Percentiles rank a stretch among this genome's conserved stretches.
Conservation (phyloP, 192 early-diverging fungal genomes). For the Coemansia sp. region DNA sequence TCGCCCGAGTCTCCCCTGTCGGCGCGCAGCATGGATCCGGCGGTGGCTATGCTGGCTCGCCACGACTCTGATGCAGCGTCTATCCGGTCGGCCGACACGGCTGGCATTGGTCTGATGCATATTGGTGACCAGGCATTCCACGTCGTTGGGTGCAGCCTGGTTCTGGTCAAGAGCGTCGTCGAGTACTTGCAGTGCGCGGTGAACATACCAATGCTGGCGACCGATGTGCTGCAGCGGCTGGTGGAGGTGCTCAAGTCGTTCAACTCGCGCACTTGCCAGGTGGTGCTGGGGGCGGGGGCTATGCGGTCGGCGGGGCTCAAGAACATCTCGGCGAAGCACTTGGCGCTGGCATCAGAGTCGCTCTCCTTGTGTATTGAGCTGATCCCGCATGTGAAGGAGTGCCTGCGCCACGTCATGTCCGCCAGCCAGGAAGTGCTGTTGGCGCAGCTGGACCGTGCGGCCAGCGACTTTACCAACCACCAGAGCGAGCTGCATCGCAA, state of each 20-base stretch:
- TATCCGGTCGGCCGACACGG: slow-evolving; percentile 39
- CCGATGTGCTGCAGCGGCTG: slow-evolving; percentile 85
- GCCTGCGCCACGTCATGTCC: slow-evolving; percentile 69
- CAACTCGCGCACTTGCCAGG: slow-evolving; percentile 94
- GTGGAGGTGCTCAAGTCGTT: slow-evolving; percentile 84
- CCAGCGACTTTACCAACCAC: slow-evolving; percentile 84
- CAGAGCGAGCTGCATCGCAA: slow-evolving; percentile 89
- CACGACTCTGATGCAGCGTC: slow-evolving; percentile 44
- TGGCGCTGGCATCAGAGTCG: slow-evolving; percentile 93
- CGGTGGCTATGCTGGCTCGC: background rate
- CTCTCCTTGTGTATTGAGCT: slow-evolving; percentile 83
- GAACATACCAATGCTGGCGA: slow-evolving; percentile 72
- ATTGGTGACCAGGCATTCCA: slow-evolving; percentile 77
- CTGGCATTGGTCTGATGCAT: slow-evolving; percentile 64
- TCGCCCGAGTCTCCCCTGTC: slow-evolving; percentile 3
- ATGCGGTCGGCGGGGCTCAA: slow-evolving; percentile 95
- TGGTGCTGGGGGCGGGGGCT: slow-evolving; percentile 96
- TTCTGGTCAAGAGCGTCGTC: slow-evolving; percentile 87
- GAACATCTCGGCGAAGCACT: slow-evolving; percentile 95
- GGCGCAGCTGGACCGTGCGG: slow-evolving; percentile 85
- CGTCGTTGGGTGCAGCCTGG: slow-evolving; percentile 84
- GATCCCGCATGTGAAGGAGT: slow-evolving; percentile 78
- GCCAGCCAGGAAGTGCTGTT: slow-evolving; percentile 78
- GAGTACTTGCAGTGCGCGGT: slow-evolving; percentile 87
- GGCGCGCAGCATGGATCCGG: slow-evolving; percentile 18